Percentiles rank a stretch among this genome's conserved stretches.
These are phyloP conservation scores for Jaapia argillacea DNA, from an alignment of 768 basidiomycete species.

Conservation along the genomic window DNA sequence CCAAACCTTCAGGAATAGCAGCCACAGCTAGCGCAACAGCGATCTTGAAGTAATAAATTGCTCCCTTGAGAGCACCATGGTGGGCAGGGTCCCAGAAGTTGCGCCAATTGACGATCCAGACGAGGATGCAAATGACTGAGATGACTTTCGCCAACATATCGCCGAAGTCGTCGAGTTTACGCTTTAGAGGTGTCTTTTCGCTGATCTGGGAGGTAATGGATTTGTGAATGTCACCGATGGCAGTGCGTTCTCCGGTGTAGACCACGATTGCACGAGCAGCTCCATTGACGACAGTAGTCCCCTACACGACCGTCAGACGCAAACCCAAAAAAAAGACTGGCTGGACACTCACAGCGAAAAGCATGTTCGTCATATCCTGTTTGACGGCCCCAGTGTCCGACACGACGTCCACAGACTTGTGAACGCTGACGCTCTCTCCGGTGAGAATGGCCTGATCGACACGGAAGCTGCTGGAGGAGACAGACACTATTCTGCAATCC, in stretches of 20 bases:
- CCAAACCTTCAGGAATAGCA: conserved; percentile 97
- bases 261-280: conserved; percentile 82
- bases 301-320: conserved; percentile 32
- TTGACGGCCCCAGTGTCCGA: conserved; percentile 77
- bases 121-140: conserved; percentile 90
- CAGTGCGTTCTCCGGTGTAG: conserved; percentile 78
- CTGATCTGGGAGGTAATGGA: conserved; percentile 89
- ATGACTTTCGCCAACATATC: conserved; percentile 98
- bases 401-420: conserved; percentile 66
- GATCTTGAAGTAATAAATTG: conserved; percentile 99
- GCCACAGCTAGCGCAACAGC: conserved; percentile 98
- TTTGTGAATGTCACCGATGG: conserved; percentile 95
- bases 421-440: conserved; percentile 85
- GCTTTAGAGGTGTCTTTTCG: conserved; percentile 95
- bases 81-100: conserved; percentile 96
- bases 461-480: conserved; percentile 89
- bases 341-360: conserved; percentile 70
- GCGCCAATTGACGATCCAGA: conserved; percentile 95
- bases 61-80: conserved; percentile 83
- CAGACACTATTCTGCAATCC: conserved; percentile 81
- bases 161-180: conserved; percentile 96
- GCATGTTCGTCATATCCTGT: conserved; percentile 96
- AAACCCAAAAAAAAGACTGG: not conserved
- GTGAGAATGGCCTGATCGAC: conserved; percentile 96
- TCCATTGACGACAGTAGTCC: conserved; percentile 94